These are phyloP conservation scores for Phytophthora europaea DNA, from an alignment of 352 stramenopile genomes.

Conservation along the genomic window DNA sequence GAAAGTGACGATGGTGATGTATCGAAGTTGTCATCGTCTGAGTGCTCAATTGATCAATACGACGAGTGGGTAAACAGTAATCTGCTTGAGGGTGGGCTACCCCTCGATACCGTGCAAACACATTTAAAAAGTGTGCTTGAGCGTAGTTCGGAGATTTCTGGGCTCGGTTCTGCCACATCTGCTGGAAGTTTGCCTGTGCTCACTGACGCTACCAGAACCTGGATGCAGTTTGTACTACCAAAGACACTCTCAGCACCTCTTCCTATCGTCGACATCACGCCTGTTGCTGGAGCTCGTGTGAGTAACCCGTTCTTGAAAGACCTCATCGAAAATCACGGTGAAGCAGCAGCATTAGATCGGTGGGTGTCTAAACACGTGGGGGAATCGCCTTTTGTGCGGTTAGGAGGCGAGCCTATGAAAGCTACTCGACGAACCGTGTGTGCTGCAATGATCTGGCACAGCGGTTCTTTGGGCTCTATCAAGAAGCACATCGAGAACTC, in stretches of 20 bases:
- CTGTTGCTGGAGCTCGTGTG: constrained; percentile 21
- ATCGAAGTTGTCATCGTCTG: constrained; percentile 56
- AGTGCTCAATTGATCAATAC: constrained; percentile 84
- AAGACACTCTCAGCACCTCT: constrained; percentile 56
- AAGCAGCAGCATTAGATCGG: constrained; percentile 69
- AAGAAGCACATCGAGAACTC: constrained; percentile 65
- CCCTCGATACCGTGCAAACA: constrained; percentile 58
- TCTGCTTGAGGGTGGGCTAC: constrained; percentile 81
- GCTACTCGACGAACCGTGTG: constrained; percentile 85
- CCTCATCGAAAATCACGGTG: constrained; percentile 69
- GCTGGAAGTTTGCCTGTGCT: constrained; percentile 46
- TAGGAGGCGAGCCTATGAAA: constrained; percentile 90
- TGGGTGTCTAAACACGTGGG: constrained; percentile 88
- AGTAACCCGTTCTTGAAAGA: constrained; percentile 71
- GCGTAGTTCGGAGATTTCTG: constrained; percentile 57
- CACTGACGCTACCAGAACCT: constrained; percentile 57
- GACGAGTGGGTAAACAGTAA: constrained; percentile 83
- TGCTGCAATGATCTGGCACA: constrained; percentile 92
- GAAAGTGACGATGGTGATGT: constrained; percentile 44
- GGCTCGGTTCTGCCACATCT: constrained; percentile 35
- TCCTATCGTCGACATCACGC: constrained; percentile 28
- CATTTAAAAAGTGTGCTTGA: constrained; percentile 75
- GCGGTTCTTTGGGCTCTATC: constrained; percentile 70
- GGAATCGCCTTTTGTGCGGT: constrained; percentile 82
- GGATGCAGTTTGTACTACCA: constrained; percentile 70